Evolutionary conservation across 1,284 basidiomycete species (phyloP).

Genomic region (Singerocomus inundabilis): DNA sequence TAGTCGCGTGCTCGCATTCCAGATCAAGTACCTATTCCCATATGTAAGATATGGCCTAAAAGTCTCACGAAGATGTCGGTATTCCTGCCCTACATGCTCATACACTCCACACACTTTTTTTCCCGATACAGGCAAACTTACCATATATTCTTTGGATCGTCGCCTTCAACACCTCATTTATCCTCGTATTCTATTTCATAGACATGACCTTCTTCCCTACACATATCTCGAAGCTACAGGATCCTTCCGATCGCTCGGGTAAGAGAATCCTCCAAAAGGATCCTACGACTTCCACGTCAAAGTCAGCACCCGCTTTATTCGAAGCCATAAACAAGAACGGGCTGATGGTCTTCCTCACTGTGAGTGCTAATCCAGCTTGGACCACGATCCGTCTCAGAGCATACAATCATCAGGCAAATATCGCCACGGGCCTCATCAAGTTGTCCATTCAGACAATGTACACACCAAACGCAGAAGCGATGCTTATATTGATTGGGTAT

Average conservation of each 20-base stretch:
- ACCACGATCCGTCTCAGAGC: background rate
- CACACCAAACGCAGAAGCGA: slow-evolving; percentile 51
- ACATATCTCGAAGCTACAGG: slow-evolving; percentile 30
- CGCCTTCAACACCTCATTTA: slow-evolving; percentile 87
- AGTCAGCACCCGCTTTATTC: slow-evolving; percentile 58
- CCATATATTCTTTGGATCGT: slow-evolving; percentile 89
- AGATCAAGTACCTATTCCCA: no score
- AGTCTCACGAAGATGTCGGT: slow-evolving; percentile 70
- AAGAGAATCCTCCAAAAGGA: slow-evolving; percentile 33
- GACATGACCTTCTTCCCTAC: slow-evolving; percentile 69
- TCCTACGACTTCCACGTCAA: slow-evolving; percentile 15
- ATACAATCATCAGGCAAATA: slow-evolving; percentile 64
- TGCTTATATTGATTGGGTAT: slow-evolving; percentile 70
- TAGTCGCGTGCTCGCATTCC: no score
- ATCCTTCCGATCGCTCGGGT: slow-evolving; percentile 32
- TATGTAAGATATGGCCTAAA: slow-evolving; percentile 40
- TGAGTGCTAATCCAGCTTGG: slow-evolving; percentile 56
- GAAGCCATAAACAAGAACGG: slow-evolving; percentile 84
- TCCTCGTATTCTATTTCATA: slow-evolving; percentile 78
- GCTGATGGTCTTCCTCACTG: slow-evolving; percentile 78
- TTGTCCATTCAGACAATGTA: slow-evolving; percentile 85
- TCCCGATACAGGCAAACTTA: slow-evolving; percentile 68
- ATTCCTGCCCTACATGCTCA: slow-evolving; percentile 3
- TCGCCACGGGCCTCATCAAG: slow-evolving; percentile 86
- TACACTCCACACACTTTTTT: background rate